phyloP scores from a whole-genome alignment of 495 filamentous ascomycete species.

The Xylaria longipes region DNA sequence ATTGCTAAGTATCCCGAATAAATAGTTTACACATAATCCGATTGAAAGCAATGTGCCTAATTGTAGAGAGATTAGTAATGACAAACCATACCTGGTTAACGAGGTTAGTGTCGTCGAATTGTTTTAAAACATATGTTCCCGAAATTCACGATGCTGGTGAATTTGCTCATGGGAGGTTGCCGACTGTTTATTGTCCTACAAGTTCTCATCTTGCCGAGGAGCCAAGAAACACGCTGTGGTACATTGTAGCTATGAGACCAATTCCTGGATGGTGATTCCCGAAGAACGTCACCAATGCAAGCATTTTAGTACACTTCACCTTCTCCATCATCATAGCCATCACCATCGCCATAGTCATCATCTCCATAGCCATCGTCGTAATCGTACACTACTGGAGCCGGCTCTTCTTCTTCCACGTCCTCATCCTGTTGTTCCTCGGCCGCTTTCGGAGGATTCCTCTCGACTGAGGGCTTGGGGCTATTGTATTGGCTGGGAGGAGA shows the following conservation, averaged over 20 bases:
- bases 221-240: background rate
- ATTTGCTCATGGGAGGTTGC: background rate
- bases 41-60: background rate
- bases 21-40: background rate
- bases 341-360: constrained; percentile 40
- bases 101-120: background rate
- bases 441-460: constrained; percentile 18
- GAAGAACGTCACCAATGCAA: constrained; percentile 18
- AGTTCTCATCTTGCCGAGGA: background rate
- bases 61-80: background rate
- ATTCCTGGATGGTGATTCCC: background rate
- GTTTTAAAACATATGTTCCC: background rate
- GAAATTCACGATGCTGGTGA: background rate
- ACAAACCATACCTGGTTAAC: background rate
- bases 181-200: background rate
- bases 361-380: constrained; percentile 39
- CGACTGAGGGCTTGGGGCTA: constrained; percentile 17
- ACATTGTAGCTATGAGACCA: background rate
- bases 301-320: constrained; percentile 23
- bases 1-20: no score
- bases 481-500: constrained; percentile 4
- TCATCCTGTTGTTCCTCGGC: constrained; percentile 32
- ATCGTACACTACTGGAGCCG: constrained; percentile 27
- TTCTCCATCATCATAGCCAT: constrained; percentile 31
- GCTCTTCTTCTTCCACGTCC: constrained; percentile 32